Conservation (phyloP, 2,329 filamentous ascomycete genomes). For the Pyricularia grisea region DNA sequence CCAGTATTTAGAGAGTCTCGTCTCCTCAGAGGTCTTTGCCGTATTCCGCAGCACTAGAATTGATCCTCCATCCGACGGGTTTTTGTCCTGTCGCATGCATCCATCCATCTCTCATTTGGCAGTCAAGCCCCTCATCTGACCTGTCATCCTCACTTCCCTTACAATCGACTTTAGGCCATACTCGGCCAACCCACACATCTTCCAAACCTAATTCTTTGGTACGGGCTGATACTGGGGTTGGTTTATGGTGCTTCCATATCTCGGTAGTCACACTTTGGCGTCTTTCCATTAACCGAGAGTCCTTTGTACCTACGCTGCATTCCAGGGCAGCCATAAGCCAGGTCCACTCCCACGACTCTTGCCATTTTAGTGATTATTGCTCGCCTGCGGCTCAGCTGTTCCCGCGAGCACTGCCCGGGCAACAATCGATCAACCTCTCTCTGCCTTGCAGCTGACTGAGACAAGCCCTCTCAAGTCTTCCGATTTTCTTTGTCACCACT, state of each 20-base stretch:
- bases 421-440: not conserved
- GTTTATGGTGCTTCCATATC: not conserved
- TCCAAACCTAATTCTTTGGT: not conserved
- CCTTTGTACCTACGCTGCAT: not conserved
- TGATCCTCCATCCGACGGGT: not conserved
- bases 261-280: not conserved
- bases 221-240: not conserved
- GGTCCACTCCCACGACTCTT: not conserved
- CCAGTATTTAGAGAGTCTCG: not conserved
- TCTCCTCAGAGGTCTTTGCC: not conserved
- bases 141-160: not conserved
- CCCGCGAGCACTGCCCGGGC: not conserved
- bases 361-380: not conserved
- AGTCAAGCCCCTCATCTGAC: not conserved
- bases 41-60: not conserved
- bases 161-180: not conserved
- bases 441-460: not conserved
- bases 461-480: not conserved
- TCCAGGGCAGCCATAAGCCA: not conserved
- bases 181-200: not conserved
- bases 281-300: not conserved
- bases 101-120: not conserved
- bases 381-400: not conserved
- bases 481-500: not conserved
- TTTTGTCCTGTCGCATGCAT: not conserved